phyloP scores from a whole-genome alignment of 148 eudicot species.

The Persicaria tinctoria region DNA sequence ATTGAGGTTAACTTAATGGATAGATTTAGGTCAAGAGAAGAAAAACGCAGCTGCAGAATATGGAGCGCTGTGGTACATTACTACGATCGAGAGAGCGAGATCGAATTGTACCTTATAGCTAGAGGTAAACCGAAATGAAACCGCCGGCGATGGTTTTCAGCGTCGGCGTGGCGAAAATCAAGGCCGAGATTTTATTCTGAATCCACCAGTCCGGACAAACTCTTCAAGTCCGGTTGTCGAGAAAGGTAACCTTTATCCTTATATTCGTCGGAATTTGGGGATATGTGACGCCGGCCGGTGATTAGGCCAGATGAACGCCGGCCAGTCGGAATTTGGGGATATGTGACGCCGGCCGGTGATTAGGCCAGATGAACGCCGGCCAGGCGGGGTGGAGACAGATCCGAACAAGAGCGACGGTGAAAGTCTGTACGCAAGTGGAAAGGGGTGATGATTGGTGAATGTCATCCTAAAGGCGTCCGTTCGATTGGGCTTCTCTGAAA shows the following conservation, averaged over 20 bases:
- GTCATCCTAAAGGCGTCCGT: not conserved
- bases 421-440: not conserved
- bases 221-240: not conserved
- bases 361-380: not conserved
- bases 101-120: not conserved
- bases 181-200: not conserved
- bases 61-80: not conserved
- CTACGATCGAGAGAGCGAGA: not conserved
- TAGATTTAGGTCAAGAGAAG: not conserved
- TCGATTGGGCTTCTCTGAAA: not conserved
- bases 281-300: not conserved
- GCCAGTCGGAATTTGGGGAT: not conserved
- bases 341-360: not conserved
- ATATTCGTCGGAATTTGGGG: not conserved
- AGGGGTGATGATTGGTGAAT: not conserved
- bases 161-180: not conserved
- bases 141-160: not conserved
- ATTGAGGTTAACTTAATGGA: not conserved
- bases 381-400: not conserved
- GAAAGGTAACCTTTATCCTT: not conserved
- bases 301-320: not conserved
- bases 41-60: not conserved
- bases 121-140: not conserved
- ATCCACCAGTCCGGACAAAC: not conserved
- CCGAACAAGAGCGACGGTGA: not conserved